Evolutionary conservation across 1,284 basidiomycete genomes (phyloP).

Genomic region (Pseudozyma thailandica): DNA sequence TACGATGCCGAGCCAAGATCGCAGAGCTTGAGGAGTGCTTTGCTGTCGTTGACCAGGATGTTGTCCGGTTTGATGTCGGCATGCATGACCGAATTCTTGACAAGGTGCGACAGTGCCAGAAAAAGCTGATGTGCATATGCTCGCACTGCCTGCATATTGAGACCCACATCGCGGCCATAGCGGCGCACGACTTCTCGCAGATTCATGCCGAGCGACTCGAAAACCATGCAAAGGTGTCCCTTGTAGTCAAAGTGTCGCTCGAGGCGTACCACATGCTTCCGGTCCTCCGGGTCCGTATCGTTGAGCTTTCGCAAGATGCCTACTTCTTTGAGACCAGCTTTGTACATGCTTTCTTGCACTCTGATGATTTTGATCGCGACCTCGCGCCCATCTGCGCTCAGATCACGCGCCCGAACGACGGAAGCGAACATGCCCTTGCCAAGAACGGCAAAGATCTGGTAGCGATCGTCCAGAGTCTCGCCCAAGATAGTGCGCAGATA

Average conservation of each 20-base stretch:
- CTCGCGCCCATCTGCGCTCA: slow-evolving; percentile 71
- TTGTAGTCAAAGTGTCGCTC: slow-evolving; percentile 95
- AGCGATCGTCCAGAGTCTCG: slow-evolving; percentile 88
- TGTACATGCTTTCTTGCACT: slow-evolving; percentile 97
- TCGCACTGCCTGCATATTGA: slow-evolving; percentile 95
- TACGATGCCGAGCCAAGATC: slow-evolving; percentile 96
- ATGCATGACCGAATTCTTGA: slow-evolving; percentile 92
- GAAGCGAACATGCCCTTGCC: slow-evolving; percentile 99
- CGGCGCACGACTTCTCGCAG: slow-evolving; percentile 96
- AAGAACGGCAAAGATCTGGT: slow-evolving; percentile 91
- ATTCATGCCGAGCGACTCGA: slow-evolving; percentile 94
- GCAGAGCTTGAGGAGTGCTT: slow-evolving; percentile 92
- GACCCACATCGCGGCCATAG: slow-evolving; percentile 97
- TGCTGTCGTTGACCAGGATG: slow-evolving; percentile 81
- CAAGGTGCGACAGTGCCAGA: slow-evolving; percentile 82
- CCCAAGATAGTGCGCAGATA: slow-evolving; percentile 95
- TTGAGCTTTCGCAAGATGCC: slow-evolving; percentile 86
- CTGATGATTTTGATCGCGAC: slow-evolving; percentile 98
- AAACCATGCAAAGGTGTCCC: slow-evolving; percentile 95
- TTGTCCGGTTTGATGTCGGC: slow-evolving; percentile 80
- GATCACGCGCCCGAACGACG: slow-evolving; percentile 87
- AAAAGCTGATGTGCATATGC: slow-evolving; percentile 98
- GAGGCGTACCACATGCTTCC: slow-evolving; percentile 91
- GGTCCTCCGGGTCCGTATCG: slow-evolving; percentile 92
- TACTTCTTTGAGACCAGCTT: slow-evolving; percentile 91